These are phyloP conservation scores for Knufia petricola DNA, from an alignment of 2,329 filamentous ascomycete species.

Conservation along the genomic window DNA sequence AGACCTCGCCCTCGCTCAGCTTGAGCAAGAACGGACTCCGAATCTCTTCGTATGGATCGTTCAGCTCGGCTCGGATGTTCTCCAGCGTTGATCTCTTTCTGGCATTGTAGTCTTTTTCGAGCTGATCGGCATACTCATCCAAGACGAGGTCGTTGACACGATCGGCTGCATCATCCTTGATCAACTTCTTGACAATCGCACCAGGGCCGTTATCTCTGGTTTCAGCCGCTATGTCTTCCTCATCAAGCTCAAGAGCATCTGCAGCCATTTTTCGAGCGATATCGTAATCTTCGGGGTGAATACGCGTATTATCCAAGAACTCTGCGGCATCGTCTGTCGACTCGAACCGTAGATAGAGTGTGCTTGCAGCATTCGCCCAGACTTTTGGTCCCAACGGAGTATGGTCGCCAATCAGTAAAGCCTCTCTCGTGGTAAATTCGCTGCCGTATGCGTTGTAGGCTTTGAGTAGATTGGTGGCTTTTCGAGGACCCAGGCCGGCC, in stretches of 20 bases:
- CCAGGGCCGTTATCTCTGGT: constrained; percentile 80
- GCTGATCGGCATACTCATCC: constrained; percentile 92
- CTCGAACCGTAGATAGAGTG: constrained; percentile 83
- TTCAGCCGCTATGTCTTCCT: constrained; percentile 95
- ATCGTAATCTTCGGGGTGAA: constrained; percentile 97
- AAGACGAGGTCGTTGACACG: constrained; percentile 92
- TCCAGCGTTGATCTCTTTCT: constrained; percentile 92
- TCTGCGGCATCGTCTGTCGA: constrained; percentile 72
- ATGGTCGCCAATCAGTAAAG: constrained; percentile 77
- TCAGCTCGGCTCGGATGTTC: constrained; percentile 87
- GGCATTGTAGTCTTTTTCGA: constrained; percentile 86
- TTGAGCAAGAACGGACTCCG: constrained; percentile 62
- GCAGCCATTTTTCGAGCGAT: constrained; percentile 97
- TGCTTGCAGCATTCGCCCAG: constrained; percentile 95
- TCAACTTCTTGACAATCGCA: constrained; percentile 87
- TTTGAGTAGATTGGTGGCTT: constrained; percentile 75
- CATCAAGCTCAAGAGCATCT: constrained; percentile 89
- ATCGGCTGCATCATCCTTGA: constrained; percentile 86
- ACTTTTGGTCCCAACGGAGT: constrained; percentile 80
- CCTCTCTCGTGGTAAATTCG: constrained; percentile 69
- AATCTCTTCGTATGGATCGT: constrained; percentile 88
- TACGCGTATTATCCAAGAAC: constrained; percentile 90
- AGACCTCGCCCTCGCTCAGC: constrained; percentile 67
- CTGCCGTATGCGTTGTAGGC: constrained; percentile 88
- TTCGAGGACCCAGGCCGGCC: constrained; percentile 82